phyloP scores from a whole-genome alignment of 441 rosid genomes.

The Brassica balearica region DNA sequence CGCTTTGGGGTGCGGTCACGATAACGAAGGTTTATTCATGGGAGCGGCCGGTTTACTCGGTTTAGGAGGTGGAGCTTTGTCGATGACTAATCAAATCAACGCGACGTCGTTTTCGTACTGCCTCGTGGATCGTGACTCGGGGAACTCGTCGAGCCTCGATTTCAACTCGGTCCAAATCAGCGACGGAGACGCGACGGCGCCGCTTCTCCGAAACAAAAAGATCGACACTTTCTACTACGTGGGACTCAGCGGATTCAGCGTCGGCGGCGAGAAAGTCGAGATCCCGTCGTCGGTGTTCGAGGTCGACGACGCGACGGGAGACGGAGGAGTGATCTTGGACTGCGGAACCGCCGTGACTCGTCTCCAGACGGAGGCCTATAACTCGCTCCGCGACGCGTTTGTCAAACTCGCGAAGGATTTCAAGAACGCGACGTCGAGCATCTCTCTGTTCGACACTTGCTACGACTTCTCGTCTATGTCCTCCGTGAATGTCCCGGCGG shows the following conservation, averaged over 20 bases:
- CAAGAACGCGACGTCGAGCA: constrained; percentile 46
- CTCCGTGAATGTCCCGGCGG: constrained; percentile 62
- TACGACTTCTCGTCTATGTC: constrained; percentile 57
- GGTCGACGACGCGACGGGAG: constrained; percentile 52
- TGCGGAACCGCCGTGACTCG: constrained; percentile 77
- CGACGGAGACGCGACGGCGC: constrained; percentile 53
- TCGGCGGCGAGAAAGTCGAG: constrained; percentile 57
- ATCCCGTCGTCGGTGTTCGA: constrained; percentile 56
- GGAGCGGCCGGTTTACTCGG: constrained; percentile 73
- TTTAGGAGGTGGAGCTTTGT: constrained; percentile 62
- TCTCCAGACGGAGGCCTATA: constrained; percentile 62
- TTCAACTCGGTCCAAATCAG: constrained; percentile 54
- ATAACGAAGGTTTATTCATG: constrained; percentile 63
- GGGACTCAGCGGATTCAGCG: constrained; percentile 64
- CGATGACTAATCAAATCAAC: constrained; percentile 57
- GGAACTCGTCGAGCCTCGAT: constrained; percentile 55
- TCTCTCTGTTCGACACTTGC: constrained; percentile 70
- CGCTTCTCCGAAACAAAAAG: constrained; percentile 53
- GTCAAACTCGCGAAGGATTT: constrained; percentile 38
- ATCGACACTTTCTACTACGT: constrained; percentile 65
- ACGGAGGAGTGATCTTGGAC: constrained; percentile 67
- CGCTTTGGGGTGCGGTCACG: constrained; percentile 69
- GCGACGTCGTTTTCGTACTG: constrained; percentile 68
- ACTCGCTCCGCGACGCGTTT: constrained; percentile 65
- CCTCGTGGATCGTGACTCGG: constrained; percentile 65